Base-by-base conservation (phyloP, 768 basidiomycete genomes). In the Lentinula sp. region DNA sequence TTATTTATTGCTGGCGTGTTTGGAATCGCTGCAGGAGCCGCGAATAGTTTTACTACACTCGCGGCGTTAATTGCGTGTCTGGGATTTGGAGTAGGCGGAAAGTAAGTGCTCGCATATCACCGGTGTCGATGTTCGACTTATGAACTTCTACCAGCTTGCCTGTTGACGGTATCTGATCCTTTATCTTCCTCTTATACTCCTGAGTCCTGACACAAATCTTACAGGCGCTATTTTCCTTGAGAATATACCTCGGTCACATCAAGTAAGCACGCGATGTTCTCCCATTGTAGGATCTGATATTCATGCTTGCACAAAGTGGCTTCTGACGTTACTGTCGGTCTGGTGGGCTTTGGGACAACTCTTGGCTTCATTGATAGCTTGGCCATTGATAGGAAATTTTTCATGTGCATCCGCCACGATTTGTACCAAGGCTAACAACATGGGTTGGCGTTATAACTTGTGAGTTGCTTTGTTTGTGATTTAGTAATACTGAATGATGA, bases 371-470 rank as follows among this genome's bases (percentile, higher is more conserved):
- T 67, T 82, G 59, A 70, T 76, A 15, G 78, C 81, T 6, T 86
- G 81, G 78, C 80, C 74, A 0, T 80, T 85, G 65, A 82, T 85
- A 42, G 77, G 76, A 31, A 81, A 79, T 62, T 85, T 79, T 65
- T 82, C 84, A 4, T 86, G 84, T 66, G 65, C 69, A 39, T 61
- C 73, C 13, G 65, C 65, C 35, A 72, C 76, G 35, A 70, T 80
- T 65, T 86, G 84, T 63, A 65, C 73, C 2, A 77, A 76, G 61
- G 72, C 70, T 0, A 69, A 76, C 62, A 86, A 85, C 63, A 83
- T 81, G 77, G 85, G 85, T 11, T 86, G 84, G 84, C 73, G 84
- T 68, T 85, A 84, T 67, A 76, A 76, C 32, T 70, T 80, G 75
- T 81, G 68, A 66, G 73, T 70, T 9, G 43, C 21, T n/a, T 28